Percentiles rank a stretch among this genome's conserved stretches.
Conservation (phyloP, 331 rosid species). For the Ulmus americana region DNA sequence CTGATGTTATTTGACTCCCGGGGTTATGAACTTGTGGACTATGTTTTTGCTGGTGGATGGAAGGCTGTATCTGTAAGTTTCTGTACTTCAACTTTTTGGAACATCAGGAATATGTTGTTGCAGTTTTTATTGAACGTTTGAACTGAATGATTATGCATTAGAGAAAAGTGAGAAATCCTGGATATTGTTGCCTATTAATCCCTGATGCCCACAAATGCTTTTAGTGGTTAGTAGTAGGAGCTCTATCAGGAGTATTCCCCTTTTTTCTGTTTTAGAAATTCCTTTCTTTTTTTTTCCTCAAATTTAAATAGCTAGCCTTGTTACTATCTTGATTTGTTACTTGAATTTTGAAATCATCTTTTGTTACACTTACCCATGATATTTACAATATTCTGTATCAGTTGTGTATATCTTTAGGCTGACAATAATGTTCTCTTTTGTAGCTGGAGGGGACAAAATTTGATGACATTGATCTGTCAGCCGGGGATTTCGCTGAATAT, state of each 20-base stretch:
- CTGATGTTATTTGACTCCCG: constrained; percentile 81
- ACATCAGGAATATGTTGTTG: not conserved
- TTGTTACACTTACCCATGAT: not conserved
- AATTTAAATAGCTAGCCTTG: not conserved
- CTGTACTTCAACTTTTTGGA: not conserved
- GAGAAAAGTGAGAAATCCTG: not conserved
- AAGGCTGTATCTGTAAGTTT: constrained; percentile 81
- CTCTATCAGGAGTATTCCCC: too few species aligned
- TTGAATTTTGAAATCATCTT: not conserved
- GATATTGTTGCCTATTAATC: not conserved
- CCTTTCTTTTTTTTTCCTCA: too few species aligned
- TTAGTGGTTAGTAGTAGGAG: too few species aligned
- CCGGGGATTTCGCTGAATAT: constrained; percentile 63
- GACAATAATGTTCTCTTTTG: constrained; percentile 19
- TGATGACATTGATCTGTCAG: constrained; percentile 66
- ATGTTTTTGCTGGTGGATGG: constrained; percentile 57
- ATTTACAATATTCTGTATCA: too few species aligned
- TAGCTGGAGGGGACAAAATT: constrained; percentile 72
- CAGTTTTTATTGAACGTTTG: not conserved
- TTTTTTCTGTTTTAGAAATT: too few species aligned
- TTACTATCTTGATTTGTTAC: not conserved
- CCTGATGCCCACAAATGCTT: not conserved
- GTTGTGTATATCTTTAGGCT: not conserved
- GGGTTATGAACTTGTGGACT: constrained; percentile 74
- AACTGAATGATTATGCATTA: not conserved